Base-by-base conservation (phyloP, 768 basidiomycete species). In the Mycena floridula region DNA sequence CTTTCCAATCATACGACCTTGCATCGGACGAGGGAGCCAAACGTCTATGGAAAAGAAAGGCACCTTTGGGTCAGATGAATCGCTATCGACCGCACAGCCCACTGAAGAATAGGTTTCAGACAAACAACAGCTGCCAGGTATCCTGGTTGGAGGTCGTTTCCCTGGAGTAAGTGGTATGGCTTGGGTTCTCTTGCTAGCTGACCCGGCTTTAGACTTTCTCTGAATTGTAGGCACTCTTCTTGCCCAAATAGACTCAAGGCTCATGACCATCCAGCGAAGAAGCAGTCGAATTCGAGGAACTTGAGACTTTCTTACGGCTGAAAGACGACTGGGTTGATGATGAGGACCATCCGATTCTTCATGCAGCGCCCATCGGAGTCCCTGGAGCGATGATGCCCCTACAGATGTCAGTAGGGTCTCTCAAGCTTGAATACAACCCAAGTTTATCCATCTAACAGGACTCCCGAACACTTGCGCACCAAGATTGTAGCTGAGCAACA, bases 111-210 rank as follows among this genome's bases (percentile, higher is more conserved):
- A 22, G 20, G 42, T 22, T 52, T 3, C 57, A 88, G 90, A 81
- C 59, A 89, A 90, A 53, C 86, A 88, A 51, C 87, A 88, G 53
- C 69, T 92, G 4, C 89, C 89, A 20, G 90, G 89, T 3, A 81
- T 91, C 32, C 77, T 92, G 5, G 74, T 92, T 27, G 89, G 89
- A 3, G 79, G 79, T 27, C 74, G 69, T 46, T 92, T 77, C 56
- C 81, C 81, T 39, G 89, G 89, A 23, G 89, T 91, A 65, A 50
- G 84, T 73, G 25, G 37, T 44, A 32, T 32, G 20, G 12, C 9
- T 24, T 15, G 22, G 36, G 50, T 45, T 38, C 44, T 32, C 25
- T 37, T 37, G 26, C 20, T 5, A 1, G 25, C 49, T n/a, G 22
- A 40, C 38, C 36, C 42, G 37, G n/a, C n/a, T n/a, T n/a, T 46